Percentiles rank a stretch among this genome's conserved stretches.
Conservation (phyloP, 2,329 filamentous ascomycete genomes). For the Penicillium carneum region DNA sequence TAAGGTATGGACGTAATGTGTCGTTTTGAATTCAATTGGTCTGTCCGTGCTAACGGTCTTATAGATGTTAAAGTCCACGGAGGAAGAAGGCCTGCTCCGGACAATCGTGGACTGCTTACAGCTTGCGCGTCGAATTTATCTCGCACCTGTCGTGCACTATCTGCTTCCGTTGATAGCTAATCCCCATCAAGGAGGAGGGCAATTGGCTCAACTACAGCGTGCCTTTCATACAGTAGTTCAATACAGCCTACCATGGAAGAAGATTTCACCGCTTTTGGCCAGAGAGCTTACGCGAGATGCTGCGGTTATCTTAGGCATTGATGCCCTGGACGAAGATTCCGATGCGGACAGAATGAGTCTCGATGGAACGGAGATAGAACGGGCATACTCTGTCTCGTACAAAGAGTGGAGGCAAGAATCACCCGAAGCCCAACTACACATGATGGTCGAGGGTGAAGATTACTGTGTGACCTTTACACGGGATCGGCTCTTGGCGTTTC, state of each 20-base stretch:
- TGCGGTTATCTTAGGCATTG: constrained; percentile 53
- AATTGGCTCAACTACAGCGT: constrained; percentile 49
- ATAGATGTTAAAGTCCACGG: constrained; percentile 38
- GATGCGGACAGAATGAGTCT: constrained; percentile 28
- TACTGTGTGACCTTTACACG: constrained; percentile 41
- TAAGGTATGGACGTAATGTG: constrained; percentile 38
- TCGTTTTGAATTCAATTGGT: background rate
- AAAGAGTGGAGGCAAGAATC: constrained; percentile 46
- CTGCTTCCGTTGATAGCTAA: constrained; percentile 41
- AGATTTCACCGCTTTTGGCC: constrained; percentile 54
- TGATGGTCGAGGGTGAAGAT: constrained; percentile 47
- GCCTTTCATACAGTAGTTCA: constrained; percentile 58
- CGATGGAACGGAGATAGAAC: constrained; percentile 51
- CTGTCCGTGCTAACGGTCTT: constrained; percentile 12
- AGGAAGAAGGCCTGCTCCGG: constrained; percentile 39
- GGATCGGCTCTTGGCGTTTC: constrained; percentile 48
- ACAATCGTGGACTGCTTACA: constrained; percentile 47
- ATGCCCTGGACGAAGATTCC: constrained; percentile 39
- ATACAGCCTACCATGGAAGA: constrained; percentile 54
- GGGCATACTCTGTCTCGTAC: constrained; percentile 48
- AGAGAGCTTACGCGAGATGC: constrained; percentile 56
- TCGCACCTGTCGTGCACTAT: constrained; percentile 46
- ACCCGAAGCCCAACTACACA: constrained; percentile 35
- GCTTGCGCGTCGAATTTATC: constrained; percentile 48
- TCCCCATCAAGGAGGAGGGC: constrained; percentile 41